phyloP scores from a whole-genome alignment of 2,329 filamentous ascomycete genomes.

The Fusarium azukiicola region DNA sequence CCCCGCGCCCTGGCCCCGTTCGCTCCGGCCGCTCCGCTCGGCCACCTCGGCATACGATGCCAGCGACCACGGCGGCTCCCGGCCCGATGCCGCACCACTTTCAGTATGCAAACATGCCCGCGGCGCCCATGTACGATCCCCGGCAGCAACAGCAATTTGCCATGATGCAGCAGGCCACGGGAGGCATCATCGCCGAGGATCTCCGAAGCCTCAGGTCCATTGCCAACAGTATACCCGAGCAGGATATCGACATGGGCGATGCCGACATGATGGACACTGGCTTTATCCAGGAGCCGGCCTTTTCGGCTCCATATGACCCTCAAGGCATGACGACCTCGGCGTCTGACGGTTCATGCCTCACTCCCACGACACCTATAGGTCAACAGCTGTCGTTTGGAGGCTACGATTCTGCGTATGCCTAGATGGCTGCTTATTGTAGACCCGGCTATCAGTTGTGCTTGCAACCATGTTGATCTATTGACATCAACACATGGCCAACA shows the following conservation, averaged over 20 bases:
- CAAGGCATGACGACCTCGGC: constrained; percentile 49
- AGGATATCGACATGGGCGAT: constrained; percentile 63
- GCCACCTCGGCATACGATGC: constrained; percentile 52
- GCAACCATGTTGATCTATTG: neutral
- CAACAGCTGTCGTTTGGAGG: constrained; percentile 42
- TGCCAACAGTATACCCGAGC: constrained; percentile 55
- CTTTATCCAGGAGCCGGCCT: constrained; percentile 49
- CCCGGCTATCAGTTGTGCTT: neutral
- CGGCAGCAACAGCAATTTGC: constrained; percentile 57
- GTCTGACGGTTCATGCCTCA: constrained; percentile 48
- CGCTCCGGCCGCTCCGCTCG: constrained; percentile 57
- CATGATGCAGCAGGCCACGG: constrained; percentile 54
- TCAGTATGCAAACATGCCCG: constrained; percentile 48
- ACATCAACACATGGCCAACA: neutral
- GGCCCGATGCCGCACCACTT: constrained; percentile 50
- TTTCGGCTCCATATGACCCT: constrained; percentile 48
- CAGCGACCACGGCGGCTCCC: constrained; percentile 38
- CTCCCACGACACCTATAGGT: constrained; percentile 44
- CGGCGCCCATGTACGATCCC: constrained; percentile 54
- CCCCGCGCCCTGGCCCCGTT: constrained; percentile 54
- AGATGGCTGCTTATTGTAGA: neutral
- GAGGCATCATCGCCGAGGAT: constrained; percentile 63
- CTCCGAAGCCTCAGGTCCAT: constrained; percentile 60
- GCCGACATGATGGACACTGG: constrained; percentile 57
- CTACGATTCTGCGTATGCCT: constrained; percentile 40